phyloP scores from a whole-genome alignment of 2,329 filamentous ascomycete genomes.

The Xylariaceae sp. region DNA sequence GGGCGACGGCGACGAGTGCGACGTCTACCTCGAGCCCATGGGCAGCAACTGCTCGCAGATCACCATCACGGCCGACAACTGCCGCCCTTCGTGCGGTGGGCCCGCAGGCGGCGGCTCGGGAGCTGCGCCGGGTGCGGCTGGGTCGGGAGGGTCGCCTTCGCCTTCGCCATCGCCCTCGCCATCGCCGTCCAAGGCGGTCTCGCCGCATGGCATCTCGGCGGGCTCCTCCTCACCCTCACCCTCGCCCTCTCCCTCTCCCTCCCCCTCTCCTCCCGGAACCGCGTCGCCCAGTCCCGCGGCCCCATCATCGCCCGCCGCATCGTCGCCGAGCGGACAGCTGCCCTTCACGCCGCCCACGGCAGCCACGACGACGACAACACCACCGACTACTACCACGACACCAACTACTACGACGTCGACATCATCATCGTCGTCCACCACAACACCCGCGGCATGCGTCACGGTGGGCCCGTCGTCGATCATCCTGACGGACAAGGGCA shows the following conservation, averaged over 20 bases:
- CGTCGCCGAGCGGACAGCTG: slow-evolving; percentile 3
- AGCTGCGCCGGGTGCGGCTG: slow-evolving; percentile 2
- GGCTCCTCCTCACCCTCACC: not conserved
- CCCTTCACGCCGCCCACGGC: slow-evolving; percentile 1
- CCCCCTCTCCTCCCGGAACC: too few relatives aligned
- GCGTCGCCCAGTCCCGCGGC: too few relatives aligned
- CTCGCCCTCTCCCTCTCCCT: not conserved
- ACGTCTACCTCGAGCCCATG: slow-evolving; percentile 42
- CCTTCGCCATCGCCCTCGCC: too few relatives aligned
- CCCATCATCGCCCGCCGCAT: too few relatives aligned
- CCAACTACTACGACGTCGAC: slow-evolving; percentile 4
- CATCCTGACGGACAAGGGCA: slow-evolving; percentile 47
- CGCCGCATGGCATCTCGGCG: not conserved
- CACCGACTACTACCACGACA: slow-evolving; percentile 26
- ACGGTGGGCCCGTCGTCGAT: slow-evolving; percentile 24
- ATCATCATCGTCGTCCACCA: slow-evolving; percentile 2
- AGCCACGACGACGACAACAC: slow-evolving; percentile 4
- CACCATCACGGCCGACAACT: slow-evolving; percentile 34
- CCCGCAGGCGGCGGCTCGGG: slow-evolving; percentile 8
- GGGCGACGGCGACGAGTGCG: slow-evolving; percentile 44
- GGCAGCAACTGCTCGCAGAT: slow-evolving; percentile 40
- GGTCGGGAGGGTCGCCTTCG: not conserved
- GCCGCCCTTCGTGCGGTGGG: too few relatives aligned
- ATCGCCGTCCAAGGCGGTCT: too few relatives aligned
- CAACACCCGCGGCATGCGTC: slow-evolving; percentile 5